Conservation (phyloP, 2,329 filamentous ascomycete species). For the Arthroderma sp. region DNA sequence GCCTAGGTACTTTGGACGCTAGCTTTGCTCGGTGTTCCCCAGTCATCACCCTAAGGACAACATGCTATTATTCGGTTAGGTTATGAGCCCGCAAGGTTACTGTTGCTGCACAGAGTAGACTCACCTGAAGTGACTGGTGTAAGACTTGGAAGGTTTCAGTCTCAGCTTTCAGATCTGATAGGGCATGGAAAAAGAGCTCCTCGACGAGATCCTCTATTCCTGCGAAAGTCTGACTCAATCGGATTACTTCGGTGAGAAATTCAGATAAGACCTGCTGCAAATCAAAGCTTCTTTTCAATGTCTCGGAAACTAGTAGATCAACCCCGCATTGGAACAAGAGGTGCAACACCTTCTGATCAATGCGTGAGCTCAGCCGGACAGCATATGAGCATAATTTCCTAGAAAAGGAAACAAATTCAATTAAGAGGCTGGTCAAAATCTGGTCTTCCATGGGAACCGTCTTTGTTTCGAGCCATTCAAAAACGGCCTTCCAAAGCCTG, state of each 20-base stretch:
- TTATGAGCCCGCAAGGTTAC: not conserved
- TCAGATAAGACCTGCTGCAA: constrained; percentile 24
- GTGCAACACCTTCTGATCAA: constrained; percentile 21
- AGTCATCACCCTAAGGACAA: constrained; percentile 13
- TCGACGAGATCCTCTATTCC: constrained; percentile 17
- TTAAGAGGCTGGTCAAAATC: constrained; percentile 15
- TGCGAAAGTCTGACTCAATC: constrained; percentile 15
- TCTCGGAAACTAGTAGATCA: constrained; percentile 21
- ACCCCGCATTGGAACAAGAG: constrained; percentile 23
- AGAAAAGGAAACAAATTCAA: constrained; percentile 21
- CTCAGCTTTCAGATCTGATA: constrained; percentile 19
- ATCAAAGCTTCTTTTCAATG: constrained; percentile 16
- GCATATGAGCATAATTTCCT: constrained; percentile 18
- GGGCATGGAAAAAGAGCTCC: constrained; percentile 19
- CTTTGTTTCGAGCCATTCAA: constrained; percentile 20
- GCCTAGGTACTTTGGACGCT: not conserved
- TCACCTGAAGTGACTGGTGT: constrained; percentile 26
- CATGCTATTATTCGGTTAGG: constrained; percentile 12
- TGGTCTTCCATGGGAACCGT: constrained; percentile 13
- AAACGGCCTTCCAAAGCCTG: constrained; percentile 23
- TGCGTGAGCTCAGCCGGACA: constrained; percentile 14
- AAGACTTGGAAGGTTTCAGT: constrained; percentile 15
- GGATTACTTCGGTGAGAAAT: constrained; percentile 21
- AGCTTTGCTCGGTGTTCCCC: constrained; percentile 8
- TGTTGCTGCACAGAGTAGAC: not conserved